Evolutionary conservation across 2,329 filamentous ascomycete genomes (phyloP).

Genomic region (Metarhizium sp.): DNA sequence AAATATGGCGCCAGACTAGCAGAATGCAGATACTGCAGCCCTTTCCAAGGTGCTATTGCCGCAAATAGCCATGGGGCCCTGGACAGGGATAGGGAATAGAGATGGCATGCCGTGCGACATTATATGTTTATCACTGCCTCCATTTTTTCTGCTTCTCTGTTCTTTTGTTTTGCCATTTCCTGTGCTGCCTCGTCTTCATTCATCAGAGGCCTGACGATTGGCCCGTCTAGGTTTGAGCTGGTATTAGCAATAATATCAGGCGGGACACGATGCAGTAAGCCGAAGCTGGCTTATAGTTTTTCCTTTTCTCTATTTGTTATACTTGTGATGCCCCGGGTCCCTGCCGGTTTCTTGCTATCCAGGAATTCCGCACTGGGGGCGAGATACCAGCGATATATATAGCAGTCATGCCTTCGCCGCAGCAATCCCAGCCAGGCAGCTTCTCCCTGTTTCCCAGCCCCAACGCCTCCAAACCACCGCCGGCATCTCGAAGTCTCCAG

Average conservation of each 20-base stretch:
- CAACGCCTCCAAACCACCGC: conserved; percentile 21
- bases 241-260: not conserved
- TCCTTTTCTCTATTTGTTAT: not conserved
- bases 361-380: not conserved
- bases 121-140: not conserved
- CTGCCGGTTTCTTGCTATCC: not conserved
- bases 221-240: not conserved
- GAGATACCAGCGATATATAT: not conserved
- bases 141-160: not conserved
- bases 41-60: not conserved
- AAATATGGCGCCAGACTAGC: not conserved
- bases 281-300: not conserved
- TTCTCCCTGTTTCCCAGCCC: conserved; percentile 51
- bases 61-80: not conserved
- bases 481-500: conserved; percentile 9
- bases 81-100: not conserved
- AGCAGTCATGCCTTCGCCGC: not conserved
- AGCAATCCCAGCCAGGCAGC: not conserved
- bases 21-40: not conserved
- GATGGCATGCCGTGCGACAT: not conserved
- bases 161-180: too few relatives aligned
- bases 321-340: not conserved
- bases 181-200: not conserved
- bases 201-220: not conserved
- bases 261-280: not conserved